Conservation (phyloP, 2,329 filamentous ascomycete species). For the Stromatinia cepivora region DNA sequence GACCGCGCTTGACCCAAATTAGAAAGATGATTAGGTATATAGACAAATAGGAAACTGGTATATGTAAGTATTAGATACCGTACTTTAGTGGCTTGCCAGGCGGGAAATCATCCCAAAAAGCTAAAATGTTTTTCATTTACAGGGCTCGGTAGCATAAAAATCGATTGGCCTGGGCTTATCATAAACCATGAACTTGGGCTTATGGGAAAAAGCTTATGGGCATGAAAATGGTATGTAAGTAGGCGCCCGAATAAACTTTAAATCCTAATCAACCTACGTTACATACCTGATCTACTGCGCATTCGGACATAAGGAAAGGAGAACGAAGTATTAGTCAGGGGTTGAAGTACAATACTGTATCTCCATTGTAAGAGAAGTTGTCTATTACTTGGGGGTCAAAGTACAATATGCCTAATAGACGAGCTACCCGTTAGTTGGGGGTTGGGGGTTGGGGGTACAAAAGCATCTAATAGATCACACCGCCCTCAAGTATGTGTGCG, state of each 20-base stretch:
- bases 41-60: too few species aligned
- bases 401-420: too few species aligned
- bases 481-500: background rate
- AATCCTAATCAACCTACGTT: too few species aligned
- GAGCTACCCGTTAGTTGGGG: too few species aligned
- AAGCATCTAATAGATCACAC: background rate
- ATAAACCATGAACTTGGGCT: background rate
- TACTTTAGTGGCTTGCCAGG: background rate
- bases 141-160: background rate
- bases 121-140: background rate
- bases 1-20: background rate
- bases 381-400: background rate
- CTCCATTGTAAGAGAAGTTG: background rate
- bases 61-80: background rate
- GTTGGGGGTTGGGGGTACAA: too few species aligned
- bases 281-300: background rate
- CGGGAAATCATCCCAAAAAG: background rate
- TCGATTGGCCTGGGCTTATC: constrained; percentile 5
- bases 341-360: background rate
- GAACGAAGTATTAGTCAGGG: background rate
- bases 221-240: background rate
- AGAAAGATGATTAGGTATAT: background rate
- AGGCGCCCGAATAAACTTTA: constrained; percentile 5
- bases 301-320: background rate
- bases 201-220: background rate